Conservation (phyloP, 805 yeast species). For the Yarrowia sp. region DNA sequence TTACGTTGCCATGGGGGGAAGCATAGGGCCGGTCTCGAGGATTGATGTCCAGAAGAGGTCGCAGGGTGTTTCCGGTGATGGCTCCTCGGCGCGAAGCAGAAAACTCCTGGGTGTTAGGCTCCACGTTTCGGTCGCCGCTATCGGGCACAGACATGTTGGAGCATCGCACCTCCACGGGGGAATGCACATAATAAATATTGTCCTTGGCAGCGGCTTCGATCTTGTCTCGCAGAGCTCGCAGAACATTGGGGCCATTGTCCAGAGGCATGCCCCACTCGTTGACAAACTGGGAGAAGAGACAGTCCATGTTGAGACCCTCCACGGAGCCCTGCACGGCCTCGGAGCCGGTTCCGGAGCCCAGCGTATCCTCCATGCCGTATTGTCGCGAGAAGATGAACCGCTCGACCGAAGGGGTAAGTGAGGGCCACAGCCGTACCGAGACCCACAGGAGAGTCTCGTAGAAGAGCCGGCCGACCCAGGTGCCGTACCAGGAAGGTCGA, state of each 20-base stretch:
- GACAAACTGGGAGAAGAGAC: conserved; percentile 88
- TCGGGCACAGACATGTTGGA: conserved; percentile 59
- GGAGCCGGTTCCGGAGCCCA: conserved; percentile 49
- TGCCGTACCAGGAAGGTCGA: conserved; percentile 80
- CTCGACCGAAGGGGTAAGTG: conserved; percentile 81
- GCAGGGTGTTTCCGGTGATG: conserved; percentile 73
- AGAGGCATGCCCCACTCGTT: conserved; percentile 97
- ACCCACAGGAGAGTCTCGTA: conserved; percentile 78
- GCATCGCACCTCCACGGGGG: conserved; percentile 92
- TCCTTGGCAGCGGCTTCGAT: conserved; percentile 59
- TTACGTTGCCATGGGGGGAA: conserved; percentile 45
- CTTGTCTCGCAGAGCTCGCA: conserved; percentile 45
- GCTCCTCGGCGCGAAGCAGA: conserved; percentile 51
- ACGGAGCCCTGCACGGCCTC: conserved; percentile 75
- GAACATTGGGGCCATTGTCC: conserved; percentile 66
- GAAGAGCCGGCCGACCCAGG: conserved; percentile 68
- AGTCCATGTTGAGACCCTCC: conserved; percentile 91
- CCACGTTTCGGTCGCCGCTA: conserved; percentile 20
- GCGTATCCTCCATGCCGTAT: conserved; percentile 70
- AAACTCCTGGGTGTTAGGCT: conserved; percentile 20
- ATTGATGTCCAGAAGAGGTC: conserved; percentile 79
- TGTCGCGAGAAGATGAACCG: conserved; percentile 80
- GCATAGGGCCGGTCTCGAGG: conserved; percentile 55
- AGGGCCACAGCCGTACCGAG: conserved; percentile 67
- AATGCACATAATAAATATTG: conserved; percentile 79